Base-by-base conservation (phyloP, 176 grass and related monocot species). In the Oryza officinalis region DNA sequence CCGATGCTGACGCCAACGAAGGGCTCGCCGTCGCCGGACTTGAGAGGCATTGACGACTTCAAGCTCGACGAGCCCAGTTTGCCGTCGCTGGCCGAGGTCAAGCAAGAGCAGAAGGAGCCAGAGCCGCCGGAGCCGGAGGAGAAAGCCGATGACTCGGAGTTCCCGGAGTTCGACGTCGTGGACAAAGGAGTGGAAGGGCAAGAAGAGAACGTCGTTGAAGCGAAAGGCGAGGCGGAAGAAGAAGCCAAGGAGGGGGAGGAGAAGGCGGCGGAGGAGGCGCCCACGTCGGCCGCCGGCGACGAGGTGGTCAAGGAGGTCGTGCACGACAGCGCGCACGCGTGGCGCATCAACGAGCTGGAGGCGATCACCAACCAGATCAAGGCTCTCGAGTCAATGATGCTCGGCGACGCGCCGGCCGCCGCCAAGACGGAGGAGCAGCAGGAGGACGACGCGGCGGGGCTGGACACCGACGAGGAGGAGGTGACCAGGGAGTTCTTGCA, bases 261-360 rank as follows among this genome's bases (percentile, higher is more conserved):
- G 59, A 81, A 64, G 54, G 69, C 72, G 15, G 63, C 77, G n/a
- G 87, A 82, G 26, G 71, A 74, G 11, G 57, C 35, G 35, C 35
- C 69, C 10, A 63, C 83, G 5, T 45, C 38, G 9, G 80, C 74
- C 6, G 81, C 33, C 26, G 81, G 87, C 27, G 94, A 87, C 7
- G 96, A 99, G 86, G 91, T 99, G 33, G 91, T 99, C 60, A 96
- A 99, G 85, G 91, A 96, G 89, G 89, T 96, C 14, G 93, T 99
- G 77, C 74, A 85, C 69, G 93, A 94, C 83, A 94, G 81, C 49
- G 89, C 89, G 26, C 91, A 83, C 65, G 76, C 84, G 15, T 89
- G 76, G 69, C 91, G 93, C 27, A 75, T 92, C 47, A 94, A 83
- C 22, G 96, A 99, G 81, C 93, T 99, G 13, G 96, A 96, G 25